Evolutionary conservation across 2,329 filamentous ascomycete species (phyloP), one percentile per base, ranked within the genome.

Genomic region (Trichoderma koningiopsis): DNA sequence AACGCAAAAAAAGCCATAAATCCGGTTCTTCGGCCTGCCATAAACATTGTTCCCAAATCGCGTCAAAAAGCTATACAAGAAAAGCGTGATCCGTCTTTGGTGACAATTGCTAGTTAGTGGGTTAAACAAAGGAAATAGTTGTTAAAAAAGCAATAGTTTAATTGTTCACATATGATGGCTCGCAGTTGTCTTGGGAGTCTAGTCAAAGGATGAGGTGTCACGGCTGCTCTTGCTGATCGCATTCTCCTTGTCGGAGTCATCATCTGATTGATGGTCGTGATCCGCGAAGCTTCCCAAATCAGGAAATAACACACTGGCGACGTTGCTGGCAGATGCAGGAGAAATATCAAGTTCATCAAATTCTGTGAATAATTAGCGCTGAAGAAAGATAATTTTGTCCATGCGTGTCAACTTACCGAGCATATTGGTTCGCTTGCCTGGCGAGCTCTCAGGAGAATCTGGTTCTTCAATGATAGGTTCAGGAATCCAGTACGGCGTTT

Each of bases 391-490:
- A 66, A 6, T 16, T 52, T 19, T 7, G 10, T n/a, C 14, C 13
- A 33, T 1, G 10, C 3, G 16, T 29, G 14, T 35, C 52, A 35
- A 52, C 63, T 70, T 73, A 80, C 79, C 78, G 57, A 81, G 74
- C 53, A 79, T 64, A 37, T 75, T 75, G 4, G 74, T 70, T 29
- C 61, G 61, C 16, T 59, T 68, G 8, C 74, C 70, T 13, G 77
- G 74, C 3, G 77, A 75, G 7, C 69, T 62, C 6, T 72, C 60
- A 3, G 75, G 68, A 16, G 77, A 77, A 24, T 71, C 71, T 19
- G 77, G 76, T 69, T 81, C 80, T 56, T 81, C 80, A 35, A 80
- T 74, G 37, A 78, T 78, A 1, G 79, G 78, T 49, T 77, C 73
- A 1, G 77, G 76, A 14, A 78, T 69, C 16, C 69, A 68, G 13